Conservation (phyloP, 345 rosid genomes). For the Boechera retrofracta region DNA sequence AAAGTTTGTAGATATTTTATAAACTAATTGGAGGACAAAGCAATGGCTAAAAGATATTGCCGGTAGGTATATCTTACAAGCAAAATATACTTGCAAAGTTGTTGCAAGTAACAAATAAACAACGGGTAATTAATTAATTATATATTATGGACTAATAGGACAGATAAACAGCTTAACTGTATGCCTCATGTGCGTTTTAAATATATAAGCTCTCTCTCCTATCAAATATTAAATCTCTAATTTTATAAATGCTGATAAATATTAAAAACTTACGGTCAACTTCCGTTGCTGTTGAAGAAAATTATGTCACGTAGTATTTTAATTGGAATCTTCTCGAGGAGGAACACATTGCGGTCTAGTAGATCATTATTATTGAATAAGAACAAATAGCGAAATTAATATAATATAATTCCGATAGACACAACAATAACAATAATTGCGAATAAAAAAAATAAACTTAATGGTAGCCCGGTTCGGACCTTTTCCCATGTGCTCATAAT, state of each 20-base stretch:
- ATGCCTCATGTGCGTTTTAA: not conserved
- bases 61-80: conserved; percentile 42
- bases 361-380: not conserved
- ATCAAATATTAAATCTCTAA: conserved; percentile 26
- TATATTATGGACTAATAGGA: conserved; percentile 1
- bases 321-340: conserved; percentile 26
- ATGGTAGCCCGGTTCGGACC: not conserved
- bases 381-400: not conserved
- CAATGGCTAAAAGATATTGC: conserved; percentile 9
- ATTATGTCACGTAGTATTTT: conserved; percentile 22
- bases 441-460: not conserved
- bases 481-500: conserved; percentile 19
- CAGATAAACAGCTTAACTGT: conserved; percentile 23
- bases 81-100: conserved; percentile 25
- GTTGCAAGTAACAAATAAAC: conserved; percentile 32
- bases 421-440: conserved; percentile 12
- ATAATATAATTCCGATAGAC: not conserved
- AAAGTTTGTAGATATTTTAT: not conserved
- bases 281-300: conserved; percentile 32
- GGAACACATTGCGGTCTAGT: not conserved
- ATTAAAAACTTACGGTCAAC: conserved; percentile 36
- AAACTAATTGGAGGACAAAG: conserved; percentile 5
- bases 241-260: not conserved
- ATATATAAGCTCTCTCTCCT: conserved; percentile 43
- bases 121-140: conserved; percentile 8